Evolutionary conservation across 1,139 yeast species (phyloP).

Genomic region (Candida sp.): DNA sequence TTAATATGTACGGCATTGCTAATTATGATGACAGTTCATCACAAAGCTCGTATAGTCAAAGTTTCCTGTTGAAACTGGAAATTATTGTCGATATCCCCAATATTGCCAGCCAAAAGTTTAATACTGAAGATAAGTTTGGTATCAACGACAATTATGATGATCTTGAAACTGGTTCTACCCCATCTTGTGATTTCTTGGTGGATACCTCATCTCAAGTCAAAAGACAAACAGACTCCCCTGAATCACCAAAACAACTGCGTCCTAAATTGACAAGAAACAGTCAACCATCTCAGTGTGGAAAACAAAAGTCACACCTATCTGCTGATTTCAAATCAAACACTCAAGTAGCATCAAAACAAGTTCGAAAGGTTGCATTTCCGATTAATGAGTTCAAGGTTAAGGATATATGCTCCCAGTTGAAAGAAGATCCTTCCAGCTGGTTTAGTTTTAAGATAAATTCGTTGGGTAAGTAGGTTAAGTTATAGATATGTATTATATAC

Average conservation of each 20-base stretch:
- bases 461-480: background rate
- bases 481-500: background rate
- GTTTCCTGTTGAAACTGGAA: background rate
- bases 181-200: background rate
- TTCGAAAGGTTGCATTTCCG: background rate
- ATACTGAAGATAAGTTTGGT: background rate
- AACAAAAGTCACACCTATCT: background rate
- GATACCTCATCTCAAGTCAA: background rate
- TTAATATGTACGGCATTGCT: slow-evolving; percentile 8
- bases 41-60: background rate
- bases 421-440: slow-evolving; percentile 16
- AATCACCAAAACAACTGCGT: background rate
- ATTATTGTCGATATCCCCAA: background rate
- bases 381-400: slow-evolving; percentile 1
- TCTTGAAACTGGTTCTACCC: background rate
- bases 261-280: background rate
- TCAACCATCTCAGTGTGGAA: background rate
- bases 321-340: background rate
- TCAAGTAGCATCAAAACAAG: background rate
- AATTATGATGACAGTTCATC: slow-evolving; percentile 2
- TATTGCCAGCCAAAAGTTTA: background rate
- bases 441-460: slow-evolving; percentile 12
- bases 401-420: slow-evolving; percentile 8
- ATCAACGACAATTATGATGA: background rate
- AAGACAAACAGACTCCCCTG: background rate